A percentile compares a stretch with the other conserved stretches of the same genome.
phyloP scores from a whole-genome alignment of 2,329 filamentous ascomycete genomes.

The Pseudogymnoascus sp. region DNA sequence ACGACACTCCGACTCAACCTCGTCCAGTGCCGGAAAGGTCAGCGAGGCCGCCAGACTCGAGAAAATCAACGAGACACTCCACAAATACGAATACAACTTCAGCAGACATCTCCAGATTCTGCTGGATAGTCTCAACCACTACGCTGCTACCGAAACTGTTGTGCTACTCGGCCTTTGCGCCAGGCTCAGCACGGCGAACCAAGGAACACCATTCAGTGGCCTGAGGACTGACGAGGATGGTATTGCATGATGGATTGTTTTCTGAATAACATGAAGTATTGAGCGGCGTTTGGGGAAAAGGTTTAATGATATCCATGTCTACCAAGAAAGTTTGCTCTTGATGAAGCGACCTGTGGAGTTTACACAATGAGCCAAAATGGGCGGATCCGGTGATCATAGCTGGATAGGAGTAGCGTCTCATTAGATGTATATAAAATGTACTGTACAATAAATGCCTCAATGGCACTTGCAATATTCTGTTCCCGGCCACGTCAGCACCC shows the following conservation, averaged over 20 bases:
- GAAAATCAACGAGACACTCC: slow-evolving; percentile 70
- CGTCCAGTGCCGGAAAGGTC: slow-evolving; percentile 15
- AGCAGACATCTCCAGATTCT: slow-evolving; percentile 86
- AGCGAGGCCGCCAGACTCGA: slow-evolving; percentile 24
- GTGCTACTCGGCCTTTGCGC: slow-evolving; percentile 85
- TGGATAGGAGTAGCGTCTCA: neutral
- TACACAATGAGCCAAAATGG: neutral
- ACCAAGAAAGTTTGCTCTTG: slow-evolving; percentile 7
- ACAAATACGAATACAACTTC: slow-evolving; percentile 91
- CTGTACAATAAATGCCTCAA: slow-evolving; percentile 2
- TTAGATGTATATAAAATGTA: slow-evolving; percentile 10
- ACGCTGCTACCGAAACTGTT: slow-evolving; percentile 93
- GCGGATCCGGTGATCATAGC: neutral
- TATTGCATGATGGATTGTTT: slow-evolving; percentile 12
- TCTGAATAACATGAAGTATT: slow-evolving; percentile 4
- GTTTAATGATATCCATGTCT: slow-evolving; percentile 11
- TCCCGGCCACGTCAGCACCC: neutral
- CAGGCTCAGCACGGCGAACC: slow-evolving; percentile 70
- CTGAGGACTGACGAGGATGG: slow-evolving; percentile 51
- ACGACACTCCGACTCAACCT: slow-evolving; percentile 29
- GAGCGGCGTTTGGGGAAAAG: neutral
- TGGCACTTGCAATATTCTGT: neutral
- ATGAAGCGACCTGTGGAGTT: neutral
- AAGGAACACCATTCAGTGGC: slow-evolving; percentile 60
- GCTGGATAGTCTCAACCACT: slow-evolving; percentile 91